Percentiles rank a stretch among this genome's conserved stretches.
These are phyloP conservation scores for Centaurea solstitialis DNA, from an alignment of 129 eudicot genomes.

Conservation along the genomic window DNA sequence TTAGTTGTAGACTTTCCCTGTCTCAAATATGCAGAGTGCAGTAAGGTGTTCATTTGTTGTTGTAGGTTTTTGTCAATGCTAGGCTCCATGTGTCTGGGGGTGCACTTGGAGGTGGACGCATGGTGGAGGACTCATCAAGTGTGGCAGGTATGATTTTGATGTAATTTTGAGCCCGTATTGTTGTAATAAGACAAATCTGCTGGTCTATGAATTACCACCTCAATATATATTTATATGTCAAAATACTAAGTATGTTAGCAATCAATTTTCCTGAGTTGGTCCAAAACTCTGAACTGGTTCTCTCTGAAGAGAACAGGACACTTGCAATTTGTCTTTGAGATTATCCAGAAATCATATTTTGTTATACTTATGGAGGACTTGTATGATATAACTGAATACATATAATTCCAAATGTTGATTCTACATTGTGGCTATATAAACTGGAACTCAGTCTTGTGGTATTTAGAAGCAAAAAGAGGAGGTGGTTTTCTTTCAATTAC, in stretches of 20 bases:
- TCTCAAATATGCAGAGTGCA: constrained; percentile 4
- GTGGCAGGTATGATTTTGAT: constrained; percentile 57
- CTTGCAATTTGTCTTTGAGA: neutral
- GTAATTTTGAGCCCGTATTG: neutral
- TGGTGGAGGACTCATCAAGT: constrained; percentile 94
- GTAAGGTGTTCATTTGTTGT: constrained; percentile 17
- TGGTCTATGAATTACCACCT: constrained; percentile 1
- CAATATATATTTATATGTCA: constrained; percentile 4
- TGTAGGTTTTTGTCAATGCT: constrained; percentile 97
- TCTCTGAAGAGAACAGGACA: neutral
- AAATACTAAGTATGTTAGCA: neutral
- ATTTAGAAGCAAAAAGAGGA: neutral
- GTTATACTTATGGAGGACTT: neutral
- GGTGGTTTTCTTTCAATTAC: neutral
- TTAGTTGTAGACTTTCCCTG: neutral
- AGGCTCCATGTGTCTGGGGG: constrained; percentile 99
- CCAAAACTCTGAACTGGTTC: neutral
- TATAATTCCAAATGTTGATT: neutral
- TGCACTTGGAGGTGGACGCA: constrained; percentile 97
- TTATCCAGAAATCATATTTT: neutral
- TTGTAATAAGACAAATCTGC: neutral
- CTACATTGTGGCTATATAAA: neutral
- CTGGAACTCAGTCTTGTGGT: neutral
- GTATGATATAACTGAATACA: neutral
- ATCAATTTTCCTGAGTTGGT: neutral